Base-by-base conservation (phyloP, 2,329 filamentous ascomycete species). In the Westerdykella sp. region DNA sequence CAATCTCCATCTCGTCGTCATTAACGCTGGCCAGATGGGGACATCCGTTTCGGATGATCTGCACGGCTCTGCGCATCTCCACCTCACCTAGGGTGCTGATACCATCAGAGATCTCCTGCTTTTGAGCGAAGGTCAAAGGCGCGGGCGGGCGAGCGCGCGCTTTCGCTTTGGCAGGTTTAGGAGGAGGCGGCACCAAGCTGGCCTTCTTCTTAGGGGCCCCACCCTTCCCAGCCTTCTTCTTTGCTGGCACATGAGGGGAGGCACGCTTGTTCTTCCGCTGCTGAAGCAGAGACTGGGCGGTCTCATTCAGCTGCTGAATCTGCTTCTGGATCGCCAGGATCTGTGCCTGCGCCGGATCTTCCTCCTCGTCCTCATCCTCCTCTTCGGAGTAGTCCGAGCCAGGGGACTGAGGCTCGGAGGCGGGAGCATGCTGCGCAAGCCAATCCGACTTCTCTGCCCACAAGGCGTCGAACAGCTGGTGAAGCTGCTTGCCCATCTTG, bases 11-110 rank as follows among this genome's bases (percentile, higher is more conserved):
- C 56, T 80, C 78, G 39, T 79, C 78, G 51, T 76, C 75, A 45
- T 73, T 68, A 51, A 75, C 72, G 57, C 74, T 66, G 28, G 69
- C 62, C 37, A 93, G 74, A 74, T 84, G 74, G 70, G 87, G 71
- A 73, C 87, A 68, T 53, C 95, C 91, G 51, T 80, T 81, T 65
- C 94, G 88, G 61, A 98, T 97, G 49, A 97, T 90, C 46, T 85
- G 81, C 25, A 96, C 87, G 0, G 91, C 88, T 53, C 81, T 80
- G 39, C 83, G 78, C 59, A 95, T 84, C 53, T 87, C 82, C n/a
- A 76, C 74, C 39, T 85, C 84, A 14, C 89, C 83, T 44, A 97
- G 80, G 49, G 83, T 83, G 56, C 84, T 85, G 50, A 95, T 93
- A 12, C 86, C 85, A 45, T 84, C 83, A 1, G 88, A 91, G 45